Conservation (phyloP, 2,329 filamentous ascomycete genomes). For the Epichloe amarillans region DNA sequence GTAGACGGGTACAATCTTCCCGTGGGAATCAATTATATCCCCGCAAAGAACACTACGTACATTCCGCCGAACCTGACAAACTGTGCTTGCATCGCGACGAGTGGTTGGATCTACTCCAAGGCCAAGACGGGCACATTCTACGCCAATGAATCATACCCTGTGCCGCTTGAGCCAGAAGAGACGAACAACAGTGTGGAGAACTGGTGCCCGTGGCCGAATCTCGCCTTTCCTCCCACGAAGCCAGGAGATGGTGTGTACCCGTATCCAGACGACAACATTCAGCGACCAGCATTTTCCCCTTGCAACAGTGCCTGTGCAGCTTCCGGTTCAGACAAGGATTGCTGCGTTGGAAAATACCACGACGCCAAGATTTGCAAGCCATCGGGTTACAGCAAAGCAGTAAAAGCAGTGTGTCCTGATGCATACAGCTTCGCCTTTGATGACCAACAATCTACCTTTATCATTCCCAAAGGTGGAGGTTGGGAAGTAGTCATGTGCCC, state of each 20-base stretch:
- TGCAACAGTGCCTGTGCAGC: constrained; percentile 67
- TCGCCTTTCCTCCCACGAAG: constrained; percentile 52
- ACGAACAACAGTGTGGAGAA: constrained; percentile 42
- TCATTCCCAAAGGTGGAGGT: constrained; percentile 53
- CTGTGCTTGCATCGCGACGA: constrained; percentile 60
- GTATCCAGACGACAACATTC: constrained; percentile 63
- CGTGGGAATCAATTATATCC: constrained; percentile 47
- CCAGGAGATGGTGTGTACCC: constrained; percentile 67
- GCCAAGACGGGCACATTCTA: constrained; percentile 43
- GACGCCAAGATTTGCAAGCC: constrained; percentile 50
- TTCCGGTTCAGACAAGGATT: constrained; percentile 53
- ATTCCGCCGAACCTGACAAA: constrained; percentile 69
- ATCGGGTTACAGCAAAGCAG: constrained; percentile 52
- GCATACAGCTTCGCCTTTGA: constrained; percentile 67
- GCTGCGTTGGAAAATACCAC: constrained; percentile 59
- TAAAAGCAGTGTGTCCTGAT: constrained; percentile 69
- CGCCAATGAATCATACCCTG: constrained; percentile 51
- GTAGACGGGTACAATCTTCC: constrained; percentile 79
- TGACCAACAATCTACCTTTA: constrained; percentile 45
- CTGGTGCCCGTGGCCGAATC: constrained; percentile 76
- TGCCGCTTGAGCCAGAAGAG: constrained; percentile 50
- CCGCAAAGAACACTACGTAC: constrained; percentile 46
- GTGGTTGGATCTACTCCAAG: constrained; percentile 43
- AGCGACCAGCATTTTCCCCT: constrained; percentile 63
- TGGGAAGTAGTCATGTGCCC: constrained; percentile 75